These are phyloP conservation scores for Aspergillus pseudoviridinutans DNA, from an alignment of 2,329 filamentous ascomycete genomes.

Conservation along the genomic window DNA sequence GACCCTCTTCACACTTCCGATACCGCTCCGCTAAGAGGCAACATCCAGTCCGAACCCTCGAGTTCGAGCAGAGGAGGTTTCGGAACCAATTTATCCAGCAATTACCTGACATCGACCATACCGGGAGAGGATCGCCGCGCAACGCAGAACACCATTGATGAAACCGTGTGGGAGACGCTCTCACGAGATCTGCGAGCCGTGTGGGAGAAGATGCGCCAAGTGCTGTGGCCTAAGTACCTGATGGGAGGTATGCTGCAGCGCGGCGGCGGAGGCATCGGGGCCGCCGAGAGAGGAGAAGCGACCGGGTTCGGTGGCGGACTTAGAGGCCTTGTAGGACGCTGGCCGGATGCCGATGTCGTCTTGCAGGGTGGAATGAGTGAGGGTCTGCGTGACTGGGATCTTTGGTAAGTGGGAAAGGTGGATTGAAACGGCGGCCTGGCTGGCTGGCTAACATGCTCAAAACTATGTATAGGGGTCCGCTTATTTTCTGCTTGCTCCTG, in stretches of 20 bases:
- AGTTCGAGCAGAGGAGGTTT: slow-evolving; percentile 31
- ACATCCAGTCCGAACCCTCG: slow-evolving; percentile 62
- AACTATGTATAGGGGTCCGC: slow-evolving; percentile 64
- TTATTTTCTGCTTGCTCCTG: slow-evolving; percentile 88
- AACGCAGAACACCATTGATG: slow-evolving; percentile 89
- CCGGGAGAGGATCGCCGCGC: slow-evolving; percentile 89
- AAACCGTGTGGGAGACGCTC: slow-evolving; percentile 95
- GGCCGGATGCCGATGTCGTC: slow-evolving; percentile 65
- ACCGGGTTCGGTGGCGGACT: slow-evolving; percentile 45
- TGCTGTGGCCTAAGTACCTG: slow-evolving; percentile 92
- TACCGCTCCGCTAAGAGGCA: slow-evolving; percentile 76
- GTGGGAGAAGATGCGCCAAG: slow-evolving; percentile 97
- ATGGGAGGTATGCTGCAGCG: slow-evolving; percentile 63
- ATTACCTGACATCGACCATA: slow-evolving; percentile 83
- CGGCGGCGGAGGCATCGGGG: slow-evolving; percentile 52
- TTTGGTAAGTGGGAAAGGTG: slow-evolving; percentile 57
- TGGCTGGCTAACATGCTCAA: slow-evolving; percentile 5
- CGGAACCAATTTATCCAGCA: slow-evolving; percentile 62
- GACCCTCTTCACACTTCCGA: slow-evolving; percentile 74
- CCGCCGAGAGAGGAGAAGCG: slow-evolving; percentile 55
- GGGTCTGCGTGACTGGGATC: slow-evolving; percentile 91
- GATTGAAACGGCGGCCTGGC: not conserved
- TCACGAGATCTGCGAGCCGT: slow-evolving; percentile 86
- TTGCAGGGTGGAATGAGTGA: slow-evolving; percentile 75
- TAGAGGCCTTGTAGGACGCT: slow-evolving; percentile 56